Base-by-base conservation (phyloP, 225 moss, liverwort and hornwort species). In the Polytrichum commune region DNA sequence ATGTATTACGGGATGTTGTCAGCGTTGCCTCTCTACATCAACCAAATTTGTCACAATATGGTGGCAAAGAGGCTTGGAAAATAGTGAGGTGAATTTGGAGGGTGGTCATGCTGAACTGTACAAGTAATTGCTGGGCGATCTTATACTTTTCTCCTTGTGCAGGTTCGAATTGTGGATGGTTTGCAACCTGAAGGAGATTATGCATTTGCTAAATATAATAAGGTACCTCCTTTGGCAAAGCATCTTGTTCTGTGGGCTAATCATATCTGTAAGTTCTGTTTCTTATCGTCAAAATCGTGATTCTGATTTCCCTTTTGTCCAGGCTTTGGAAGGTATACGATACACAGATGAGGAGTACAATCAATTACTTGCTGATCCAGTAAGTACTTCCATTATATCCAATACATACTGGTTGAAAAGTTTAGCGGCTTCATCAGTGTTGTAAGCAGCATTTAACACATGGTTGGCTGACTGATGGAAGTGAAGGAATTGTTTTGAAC, bases 161-260 rank as follows among this genome's bases (percentile, higher is more conserved):
- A 95, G 95, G 90, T 93, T 29, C 91, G 95, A 70, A 83, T 98
- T 28, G 86, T 93, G 26, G 98, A 98, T 70, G 88, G 76, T 71
- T 84, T 81, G 29, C 84, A 76, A 71, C 98, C 98, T 18, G 81
- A 87, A 56, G 98, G 98, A 60, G 95, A 98, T 67, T 98, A 98
- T 78, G 93, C 95, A 8, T 98, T 98, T 62, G 91, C 95, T 29
- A 98, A 98, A 80, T 98, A 98, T 65, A 98, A 98, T 70, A 98
- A 98, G 95, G 95, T 89, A 68, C 55, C 4, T 6, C 22, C 20
- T n/a, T 56, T 58, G 16, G 13, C 46, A 46, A 16, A 46, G 13
- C 3, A 16, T 13, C 16, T 4, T 46, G 46, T 13, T 3, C 46
- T 13, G 46, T 46, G 46, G 46, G 13, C 13, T 16, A 13, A 13